Conservation (phyloP, 345 rosid genomes). For the Carallia pectinifolia region DNA sequence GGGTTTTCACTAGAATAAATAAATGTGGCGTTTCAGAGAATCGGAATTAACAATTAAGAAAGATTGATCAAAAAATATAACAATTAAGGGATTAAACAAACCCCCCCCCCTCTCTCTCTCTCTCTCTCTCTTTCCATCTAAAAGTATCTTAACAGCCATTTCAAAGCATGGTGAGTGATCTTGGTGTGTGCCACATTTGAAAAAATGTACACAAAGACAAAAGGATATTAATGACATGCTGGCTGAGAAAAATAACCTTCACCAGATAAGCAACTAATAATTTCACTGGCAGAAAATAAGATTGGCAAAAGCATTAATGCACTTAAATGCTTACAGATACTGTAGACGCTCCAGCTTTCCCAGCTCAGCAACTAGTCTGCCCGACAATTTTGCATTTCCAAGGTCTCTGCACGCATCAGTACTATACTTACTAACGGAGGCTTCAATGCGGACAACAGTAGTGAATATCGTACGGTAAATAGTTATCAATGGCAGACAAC, state of each 20-base stretch:
- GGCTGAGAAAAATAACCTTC: neutral
- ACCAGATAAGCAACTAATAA: neutral
- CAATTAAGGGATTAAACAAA: too few relatives aligned
- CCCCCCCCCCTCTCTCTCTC: too few relatives aligned
- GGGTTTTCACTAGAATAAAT: too few relatives aligned
- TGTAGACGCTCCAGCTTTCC: slow-evolving; percentile 67
- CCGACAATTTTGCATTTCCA: slow-evolving; percentile 66
- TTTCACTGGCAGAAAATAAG: neutral
- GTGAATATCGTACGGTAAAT: too few relatives aligned
- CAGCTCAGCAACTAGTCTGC: slow-evolving; percentile 56
- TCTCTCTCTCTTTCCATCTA: too few relatives aligned
- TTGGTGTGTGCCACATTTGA: neutral
- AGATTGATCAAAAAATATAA: too few relatives aligned
- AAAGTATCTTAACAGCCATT: neutral
- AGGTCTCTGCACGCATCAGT: slow-evolving; percentile 54
- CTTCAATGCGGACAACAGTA: too few relatives aligned
- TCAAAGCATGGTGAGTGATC: neutral
- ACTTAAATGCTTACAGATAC: slow-evolving; percentile 47
- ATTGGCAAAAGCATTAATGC: neutral
- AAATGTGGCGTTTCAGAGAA: too few relatives aligned
- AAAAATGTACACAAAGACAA: neutral
- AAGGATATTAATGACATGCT: neutral
- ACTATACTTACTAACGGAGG: neutral
- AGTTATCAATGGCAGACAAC: too few relatives aligned
- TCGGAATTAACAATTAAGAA: too few relatives aligned